phyloP scores from a whole-genome alignment of 2,329 filamentous ascomycete genomes.

The Cylindrodendrum hubeiense region DNA sequence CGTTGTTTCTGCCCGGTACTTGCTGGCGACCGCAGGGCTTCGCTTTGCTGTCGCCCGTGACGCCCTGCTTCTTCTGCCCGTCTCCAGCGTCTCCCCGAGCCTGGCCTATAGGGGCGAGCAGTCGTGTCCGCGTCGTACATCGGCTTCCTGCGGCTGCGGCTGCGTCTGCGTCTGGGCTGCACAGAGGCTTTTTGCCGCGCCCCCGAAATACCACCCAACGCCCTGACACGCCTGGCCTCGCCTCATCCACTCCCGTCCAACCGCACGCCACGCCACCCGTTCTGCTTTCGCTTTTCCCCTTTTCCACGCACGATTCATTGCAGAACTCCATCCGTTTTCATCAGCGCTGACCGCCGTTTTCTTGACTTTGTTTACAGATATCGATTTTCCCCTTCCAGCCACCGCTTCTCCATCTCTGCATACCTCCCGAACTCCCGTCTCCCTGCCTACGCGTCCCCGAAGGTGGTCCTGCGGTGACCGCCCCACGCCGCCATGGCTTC shows the following conservation, averaged over 20 bases:
- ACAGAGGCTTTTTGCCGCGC: conserved; percentile 41
- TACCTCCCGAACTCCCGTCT: conserved; percentile 24
- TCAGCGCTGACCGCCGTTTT: conserved; percentile 39
- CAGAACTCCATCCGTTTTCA: conserved; percentile 31
- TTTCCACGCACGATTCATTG: conserved; percentile 21
- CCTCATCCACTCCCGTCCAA: conserved; percentile 39
- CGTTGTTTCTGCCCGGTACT: not conserved
- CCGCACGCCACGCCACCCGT: conserved; percentile 38
- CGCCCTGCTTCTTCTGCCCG: conserved; percentile 26
- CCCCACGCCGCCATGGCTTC: conserved; percentile 74
- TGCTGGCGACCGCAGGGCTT: conserved; percentile 14
- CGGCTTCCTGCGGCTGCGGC: conserved; percentile 36
- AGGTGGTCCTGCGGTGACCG: conserved; percentile 43
- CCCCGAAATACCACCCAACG: conserved; percentile 35
- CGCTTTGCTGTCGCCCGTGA: conserved; percentile 15
- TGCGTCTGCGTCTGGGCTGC: conserved; percentile 32
- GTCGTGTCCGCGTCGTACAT: conserved; percentile 28
- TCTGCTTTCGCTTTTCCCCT: conserved; percentile 27
- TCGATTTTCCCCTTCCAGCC: conserved; percentile 33
- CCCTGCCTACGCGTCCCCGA: conserved; percentile 31
- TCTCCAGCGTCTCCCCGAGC: conserved; percentile 11
- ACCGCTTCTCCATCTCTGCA: conserved; percentile 30
- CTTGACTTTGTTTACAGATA: conserved; percentile 34
- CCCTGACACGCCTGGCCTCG: conserved; percentile 37
- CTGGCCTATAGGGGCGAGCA: conserved; percentile 25